Conservation (phyloP, 1,139 yeast species). For the Blastobotrys serpentis region DNA sequence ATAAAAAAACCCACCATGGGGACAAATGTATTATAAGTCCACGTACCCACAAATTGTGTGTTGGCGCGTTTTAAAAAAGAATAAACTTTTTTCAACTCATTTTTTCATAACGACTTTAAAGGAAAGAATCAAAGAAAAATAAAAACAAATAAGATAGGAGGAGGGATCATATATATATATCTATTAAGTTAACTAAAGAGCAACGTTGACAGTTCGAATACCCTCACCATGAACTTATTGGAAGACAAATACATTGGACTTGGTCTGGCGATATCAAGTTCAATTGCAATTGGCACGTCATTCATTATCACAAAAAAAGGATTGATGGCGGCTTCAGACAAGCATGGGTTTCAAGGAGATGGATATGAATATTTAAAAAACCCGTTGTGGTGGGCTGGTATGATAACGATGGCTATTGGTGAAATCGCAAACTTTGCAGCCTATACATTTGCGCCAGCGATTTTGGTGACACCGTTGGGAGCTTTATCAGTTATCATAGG, state of each 20-base stretch:
- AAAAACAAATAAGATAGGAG: neutral
- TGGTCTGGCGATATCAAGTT: constrained; percentile 82
- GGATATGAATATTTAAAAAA: constrained; percentile 73
- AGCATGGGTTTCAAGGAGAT: constrained; percentile 54
- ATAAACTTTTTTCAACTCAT: neutral
- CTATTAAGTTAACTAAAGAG: neutral
- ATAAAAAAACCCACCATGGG: too few species aligned
- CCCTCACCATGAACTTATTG: constrained; percentile 25
- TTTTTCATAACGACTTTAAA: neutral
- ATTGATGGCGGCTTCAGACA: constrained; percentile 65
- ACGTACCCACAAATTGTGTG: neutral
- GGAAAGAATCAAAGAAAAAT: too few species aligned
- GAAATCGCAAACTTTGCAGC: constrained; percentile 94
- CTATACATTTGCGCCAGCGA: constrained; percentile 93
- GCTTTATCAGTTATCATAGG: constrained; percentile 86
- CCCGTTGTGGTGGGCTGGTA: constrained; percentile 96
- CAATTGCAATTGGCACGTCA: constrained; percentile 86
- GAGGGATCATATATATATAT: neutral
- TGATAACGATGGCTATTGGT: constrained; percentile 86
- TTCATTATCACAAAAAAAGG: constrained; percentile 90
- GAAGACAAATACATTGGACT: constrained; percentile 89
- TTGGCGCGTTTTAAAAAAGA: neutral
- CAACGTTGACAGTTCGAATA: neutral
- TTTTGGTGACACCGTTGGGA: constrained; percentile 87
- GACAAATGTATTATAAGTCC: neutral